phyloP scores from a whole-genome alignment of 495 filamentous ascomycete species.

The Mytilinidion resinicola region DNA sequence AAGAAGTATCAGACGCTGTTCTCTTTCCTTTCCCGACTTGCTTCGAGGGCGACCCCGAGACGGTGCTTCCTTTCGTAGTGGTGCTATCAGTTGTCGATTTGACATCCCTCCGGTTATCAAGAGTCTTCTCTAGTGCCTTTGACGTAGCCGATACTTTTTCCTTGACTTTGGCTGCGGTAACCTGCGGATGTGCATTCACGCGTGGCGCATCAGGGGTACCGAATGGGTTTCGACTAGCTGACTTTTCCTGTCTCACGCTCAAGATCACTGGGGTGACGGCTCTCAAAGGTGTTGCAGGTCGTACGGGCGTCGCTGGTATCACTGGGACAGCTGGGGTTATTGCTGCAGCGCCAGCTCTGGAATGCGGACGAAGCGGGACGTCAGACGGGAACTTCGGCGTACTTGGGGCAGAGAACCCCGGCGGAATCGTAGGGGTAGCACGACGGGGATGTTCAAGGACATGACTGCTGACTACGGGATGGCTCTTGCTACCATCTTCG shows the following conservation, averaged over 20 bases:
- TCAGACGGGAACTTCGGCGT: slow-evolving; percentile 27
- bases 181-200: too few relatives aligned
- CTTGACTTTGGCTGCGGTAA: too few relatives aligned
- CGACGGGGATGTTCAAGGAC: slow-evolving; percentile 37
- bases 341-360: slow-evolving; percentile 8
- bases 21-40: slow-evolving; percentile 6
- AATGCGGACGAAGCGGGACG: slow-evolving; percentile 10
- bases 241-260: slow-evolving; percentile 1
- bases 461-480: slow-evolving; percentile 42
- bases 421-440: slow-evolving; percentile 57
- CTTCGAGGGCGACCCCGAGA: slow-evolving; percentile 4
- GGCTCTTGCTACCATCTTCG: not conserved
- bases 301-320: slow-evolving; percentile 15
- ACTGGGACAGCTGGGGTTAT: slow-evolving; percentile 22
- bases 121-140: not conserved
- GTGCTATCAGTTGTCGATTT: not conserved
- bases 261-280: slow-evolving; percentile 7
- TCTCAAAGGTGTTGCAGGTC: not conserved
- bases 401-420: slow-evolving; percentile 57
- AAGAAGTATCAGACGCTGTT: not conserved
- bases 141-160: too few relatives aligned
- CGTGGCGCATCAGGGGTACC: not conserved
- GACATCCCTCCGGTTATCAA: not conserved
- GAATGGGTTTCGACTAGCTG: not conserved
- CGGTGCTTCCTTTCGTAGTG: not conserved